Evolutionary conservation across 352 stramenopile genomes (phyloP).

Genomic region (Phytophthora syringae): DNA sequence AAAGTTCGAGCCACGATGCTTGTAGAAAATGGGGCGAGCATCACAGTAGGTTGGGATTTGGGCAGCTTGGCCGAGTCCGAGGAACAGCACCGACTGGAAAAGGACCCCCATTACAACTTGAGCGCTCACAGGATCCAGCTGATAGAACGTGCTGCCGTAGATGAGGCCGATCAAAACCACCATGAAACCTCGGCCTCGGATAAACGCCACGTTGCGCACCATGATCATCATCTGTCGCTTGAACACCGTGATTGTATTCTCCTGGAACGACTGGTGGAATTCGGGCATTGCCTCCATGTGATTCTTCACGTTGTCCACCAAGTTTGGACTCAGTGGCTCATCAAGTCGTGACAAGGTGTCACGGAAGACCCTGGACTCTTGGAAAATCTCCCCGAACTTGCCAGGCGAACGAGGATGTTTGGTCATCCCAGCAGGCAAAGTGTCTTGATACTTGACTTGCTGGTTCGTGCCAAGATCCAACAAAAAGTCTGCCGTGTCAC

Average conservation of each 20-base stretch:
- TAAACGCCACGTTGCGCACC: slow-evolving; percentile 44
- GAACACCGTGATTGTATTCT: slow-evolving; percentile 26
- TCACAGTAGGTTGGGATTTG: slow-evolving; percentile 77
- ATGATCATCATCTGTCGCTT: slow-evolving; percentile 62
- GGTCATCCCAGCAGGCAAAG: neutral
- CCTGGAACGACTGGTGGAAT: slow-evolving; percentile 31
- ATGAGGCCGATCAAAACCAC: slow-evolving; percentile 49
- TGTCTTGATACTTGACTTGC: slow-evolving; percentile 24
- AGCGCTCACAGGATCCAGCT: slow-evolving; percentile 34
- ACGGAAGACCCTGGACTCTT: slow-evolving; percentile 26
- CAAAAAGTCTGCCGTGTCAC: slow-evolving; percentile 45
- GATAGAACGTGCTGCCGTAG: slow-evolving; percentile 45
- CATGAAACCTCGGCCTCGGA: slow-evolving; percentile 40
- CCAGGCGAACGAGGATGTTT: slow-evolving; percentile 10
- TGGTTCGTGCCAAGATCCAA: slow-evolving; percentile 38
- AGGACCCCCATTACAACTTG: slow-evolving; percentile 71
- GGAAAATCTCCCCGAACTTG: slow-evolving; percentile 33
- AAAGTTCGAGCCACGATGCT: slow-evolving; percentile 78
- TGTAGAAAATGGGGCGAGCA: slow-evolving; percentile 70
- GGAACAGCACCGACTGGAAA: slow-evolving; percentile 79
- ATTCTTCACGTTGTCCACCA: slow-evolving; percentile 72
- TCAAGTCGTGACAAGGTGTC: slow-evolving; percentile 76
- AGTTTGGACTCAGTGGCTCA: slow-evolving; percentile 84
- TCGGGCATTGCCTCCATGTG: slow-evolving; percentile 71
- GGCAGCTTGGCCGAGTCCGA: slow-evolving; percentile 67